Evolutionary conservation across 352 stramenopile genomes (phyloP), one percentile per base, ranked within the genome.

Genomic region (Aphanomyces euteiches): DNA sequence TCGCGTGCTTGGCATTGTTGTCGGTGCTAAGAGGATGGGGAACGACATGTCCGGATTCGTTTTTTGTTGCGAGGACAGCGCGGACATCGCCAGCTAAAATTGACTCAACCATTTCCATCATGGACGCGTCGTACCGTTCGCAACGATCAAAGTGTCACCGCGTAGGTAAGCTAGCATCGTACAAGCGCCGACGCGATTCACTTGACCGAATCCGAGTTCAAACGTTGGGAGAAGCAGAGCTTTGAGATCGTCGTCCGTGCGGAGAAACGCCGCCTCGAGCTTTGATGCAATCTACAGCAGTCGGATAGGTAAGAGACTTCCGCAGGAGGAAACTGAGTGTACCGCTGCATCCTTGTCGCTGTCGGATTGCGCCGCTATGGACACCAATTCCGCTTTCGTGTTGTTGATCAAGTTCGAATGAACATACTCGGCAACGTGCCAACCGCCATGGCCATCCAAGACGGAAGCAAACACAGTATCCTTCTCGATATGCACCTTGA

Each of bases 401-500:
- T 96, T 93, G 43, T 78, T 78, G 60, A 94, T 86, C 47, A 97
- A 72, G 57, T 81, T 81, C 73, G 87, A 86, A 39, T 80, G 78
- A 10, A 84, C 85, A 56, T 94, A 97, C 72, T 98, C 92, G 1
- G 90, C 90, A 28, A 96, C 91, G 50, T 98, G 93, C 93, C 93
- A 98, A 12, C 93, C 93, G 21, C 93, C 92, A 70, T 98, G 92
- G 3, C 92, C 92, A 73, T 98, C 92, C 57, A 96, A 84, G 36
- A 96, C 93, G 21, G 81, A 80, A 17, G 86, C 88, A 63, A 93
- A 96, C 47, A 97, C 82, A 69, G 93, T 87, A 50, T 92, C 89
- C 21, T 82, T 80, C 5, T 80, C 79, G 8, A 81, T 73, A 53
- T 93, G 79, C 56, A 96, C 83, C 58, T 88, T 78, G 67, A 86